Evolutionary conservation across 768 basidiomycete genomes (phyloP).

Genomic region (Kondoa malvinella): DNA sequence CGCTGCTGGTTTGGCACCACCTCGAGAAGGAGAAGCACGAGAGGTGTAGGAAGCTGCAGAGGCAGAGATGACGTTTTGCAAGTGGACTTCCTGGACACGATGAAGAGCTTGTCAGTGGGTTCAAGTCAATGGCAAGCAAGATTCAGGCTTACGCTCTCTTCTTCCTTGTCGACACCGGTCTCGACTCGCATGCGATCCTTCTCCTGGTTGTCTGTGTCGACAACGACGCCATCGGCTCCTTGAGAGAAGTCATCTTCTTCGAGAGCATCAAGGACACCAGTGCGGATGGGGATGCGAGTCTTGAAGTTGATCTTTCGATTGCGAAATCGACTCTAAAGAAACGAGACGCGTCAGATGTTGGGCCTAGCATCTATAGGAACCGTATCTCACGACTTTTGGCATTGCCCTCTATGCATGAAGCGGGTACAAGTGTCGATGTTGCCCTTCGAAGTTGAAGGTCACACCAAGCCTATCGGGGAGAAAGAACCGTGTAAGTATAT

Average conservation of each 20-base stretch:
- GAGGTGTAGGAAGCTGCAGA: slow-evolving; percentile 31
- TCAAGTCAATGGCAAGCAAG: neutral
- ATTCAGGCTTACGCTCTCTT: slow-evolving; percentile 19
- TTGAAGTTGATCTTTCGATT: slow-evolving; percentile 29
- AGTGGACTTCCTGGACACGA: slow-evolving; percentile 33
- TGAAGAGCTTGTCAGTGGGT: neutral
- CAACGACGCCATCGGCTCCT: slow-evolving; percentile 16
- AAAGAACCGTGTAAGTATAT: neutral
- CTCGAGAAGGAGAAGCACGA: neutral
- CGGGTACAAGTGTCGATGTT: neutral
- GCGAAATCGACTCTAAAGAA: slow-evolving; percentile 24
- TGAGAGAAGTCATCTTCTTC: slow-evolving; percentile 15
- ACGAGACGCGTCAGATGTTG: neutral
- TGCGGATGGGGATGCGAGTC: slow-evolving; percentile 25
- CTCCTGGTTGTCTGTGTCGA: slow-evolving; percentile 11
- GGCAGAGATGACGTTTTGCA: slow-evolving; percentile 35
- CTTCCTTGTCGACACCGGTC: slow-evolving; percentile 30
- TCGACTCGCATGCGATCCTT: slow-evolving; percentile 22
- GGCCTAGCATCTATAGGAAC: neutral
- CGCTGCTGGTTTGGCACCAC: slow-evolving; percentile 36
- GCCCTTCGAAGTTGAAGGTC: neutral
- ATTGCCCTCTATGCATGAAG: slow-evolving; percentile 13
- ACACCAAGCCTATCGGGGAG: neutral
- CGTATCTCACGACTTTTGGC: slow-evolving; percentile 19
- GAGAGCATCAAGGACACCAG: slow-evolving; percentile 20